Percentiles rank a stretch among this genome's conserved stretches.
Evolutionary conservation across 352 stramenopile genomes (phyloP).

Genomic region (Pythium sukuiense): DNA sequence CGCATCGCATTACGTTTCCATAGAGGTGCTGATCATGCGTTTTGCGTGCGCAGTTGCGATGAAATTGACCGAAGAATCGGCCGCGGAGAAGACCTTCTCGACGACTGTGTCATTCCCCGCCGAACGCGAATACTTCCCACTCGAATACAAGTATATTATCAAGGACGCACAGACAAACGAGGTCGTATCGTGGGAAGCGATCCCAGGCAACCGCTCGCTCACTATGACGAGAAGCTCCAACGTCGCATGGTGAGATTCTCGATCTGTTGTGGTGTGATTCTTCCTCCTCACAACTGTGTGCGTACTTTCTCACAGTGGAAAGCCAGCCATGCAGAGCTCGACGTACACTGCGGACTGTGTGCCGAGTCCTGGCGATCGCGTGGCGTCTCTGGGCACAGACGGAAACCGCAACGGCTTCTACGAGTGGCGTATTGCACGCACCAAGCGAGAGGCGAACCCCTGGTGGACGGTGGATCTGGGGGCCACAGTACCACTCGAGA

Average conservation of each 20-base stretch:
- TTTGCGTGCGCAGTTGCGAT: slow-evolving; percentile 41
- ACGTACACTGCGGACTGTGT: slow-evolving; percentile 41
- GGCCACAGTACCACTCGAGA: slow-evolving; percentile 31
- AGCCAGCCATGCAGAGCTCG: slow-evolving; percentile 52
- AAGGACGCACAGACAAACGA: slow-evolving; percentile 38
- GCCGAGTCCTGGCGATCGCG: slow-evolving; percentile 43
- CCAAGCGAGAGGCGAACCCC: slow-evolving; percentile 48
- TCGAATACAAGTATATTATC: slow-evolving; percentile 85
- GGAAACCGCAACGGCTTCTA: slow-evolving; percentile 66
- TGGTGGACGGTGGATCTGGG: slow-evolving; percentile 80
- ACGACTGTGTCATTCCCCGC: slow-evolving; percentile 33
- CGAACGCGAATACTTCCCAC: slow-evolving; percentile 23
- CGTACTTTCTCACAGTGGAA: slow-evolving; percentile 18
- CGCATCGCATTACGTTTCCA: not conserved
- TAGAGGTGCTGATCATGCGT: not conserved
- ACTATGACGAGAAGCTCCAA: slow-evolving; percentile 45
- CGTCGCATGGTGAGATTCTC: slow-evolving; percentile 55
- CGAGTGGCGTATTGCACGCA: slow-evolving; percentile 70
- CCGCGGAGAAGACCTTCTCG: slow-evolving; percentile 43
- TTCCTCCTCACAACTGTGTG: not conserved
- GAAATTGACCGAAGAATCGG: slow-evolving; percentile 29
- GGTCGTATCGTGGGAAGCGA: slow-evolving; percentile 67
- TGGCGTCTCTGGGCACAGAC: slow-evolving; percentile 56
- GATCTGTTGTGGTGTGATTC: not conserved
- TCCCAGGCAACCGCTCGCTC: slow-evolving; percentile 68